Evolutionary conservation across 768 basidiomycete species (phyloP).

Genomic region (Naganishia vishniacii): DNA sequence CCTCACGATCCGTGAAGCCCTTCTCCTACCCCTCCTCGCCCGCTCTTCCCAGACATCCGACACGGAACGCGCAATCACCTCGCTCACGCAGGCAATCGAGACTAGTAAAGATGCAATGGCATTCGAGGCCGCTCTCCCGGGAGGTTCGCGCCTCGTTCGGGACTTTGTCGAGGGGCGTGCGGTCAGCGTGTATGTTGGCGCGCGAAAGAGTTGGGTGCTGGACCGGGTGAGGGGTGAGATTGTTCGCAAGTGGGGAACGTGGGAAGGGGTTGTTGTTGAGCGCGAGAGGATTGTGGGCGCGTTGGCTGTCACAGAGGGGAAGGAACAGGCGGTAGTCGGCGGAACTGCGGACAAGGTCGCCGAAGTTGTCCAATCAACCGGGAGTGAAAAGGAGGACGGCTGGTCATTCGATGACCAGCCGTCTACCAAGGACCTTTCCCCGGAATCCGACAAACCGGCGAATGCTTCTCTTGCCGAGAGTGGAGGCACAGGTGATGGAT

Average conservation of each 20-base stretch:
- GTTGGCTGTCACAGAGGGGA: not conserved
- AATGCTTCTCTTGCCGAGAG: not conserved
- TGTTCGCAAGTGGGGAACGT: conserved; percentile 21
- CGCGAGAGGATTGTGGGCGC: conserved; percentile 14
- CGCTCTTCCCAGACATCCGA: not conserved
- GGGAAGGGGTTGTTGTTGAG: conserved; percentile 20
- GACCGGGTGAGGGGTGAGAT: conserved; percentile 3
- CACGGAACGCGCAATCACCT: too few species aligned
- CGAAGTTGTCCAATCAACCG: not conserved
- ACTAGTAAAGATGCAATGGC: not conserved
- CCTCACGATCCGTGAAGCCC: not conserved
- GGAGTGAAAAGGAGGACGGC: conserved; percentile 20
- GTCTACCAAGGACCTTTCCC: not conserved
- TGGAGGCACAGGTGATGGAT: conserved; percentile 9
- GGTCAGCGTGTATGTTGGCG: conserved; percentile 7
- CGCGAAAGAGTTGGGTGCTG: conserved; percentile 4
- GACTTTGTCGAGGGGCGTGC: conserved; percentile 14
- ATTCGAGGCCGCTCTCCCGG: not conserved
- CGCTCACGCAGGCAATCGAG: not conserved
- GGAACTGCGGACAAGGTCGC: not conserved
- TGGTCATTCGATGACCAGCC: conserved; percentile 27
- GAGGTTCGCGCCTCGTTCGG: not conserved
- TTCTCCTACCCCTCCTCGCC: not conserved
- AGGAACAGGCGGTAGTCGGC: too few species aligned
- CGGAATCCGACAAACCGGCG: not conserved